Conservation (phyloP, 2,329 filamentous ascomycete species). For the Arthrocladium fulminans region DNA sequence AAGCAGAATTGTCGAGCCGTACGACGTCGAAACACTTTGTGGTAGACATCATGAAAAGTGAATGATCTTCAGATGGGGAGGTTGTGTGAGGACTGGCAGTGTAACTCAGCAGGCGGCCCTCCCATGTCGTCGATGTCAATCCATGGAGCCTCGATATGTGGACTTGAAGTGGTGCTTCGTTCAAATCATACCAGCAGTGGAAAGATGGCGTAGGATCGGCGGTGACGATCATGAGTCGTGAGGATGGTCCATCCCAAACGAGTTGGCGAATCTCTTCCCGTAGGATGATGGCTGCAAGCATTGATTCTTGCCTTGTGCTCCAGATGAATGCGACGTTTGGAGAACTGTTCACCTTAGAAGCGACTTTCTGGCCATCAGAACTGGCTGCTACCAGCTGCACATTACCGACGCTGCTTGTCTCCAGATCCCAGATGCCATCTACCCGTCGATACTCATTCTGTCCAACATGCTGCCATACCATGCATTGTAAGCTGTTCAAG, state of each 20-base stretch:
- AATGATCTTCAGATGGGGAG: not conserved
- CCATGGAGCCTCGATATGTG: not conserved
- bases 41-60: conserved; percentile 3
- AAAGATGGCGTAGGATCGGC: conserved; percentile 8
- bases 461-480: conserved; percentile 18
- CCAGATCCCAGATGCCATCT: conserved; percentile 10
- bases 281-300: conserved; percentile 14
- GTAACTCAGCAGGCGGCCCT: not conserved
- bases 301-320: conserved; percentile 7
- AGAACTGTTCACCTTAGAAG: conserved; percentile 11
- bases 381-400: conserved; percentile 14
- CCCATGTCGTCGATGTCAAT: not conserved
- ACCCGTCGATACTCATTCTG: not conserved
- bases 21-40: not conserved
- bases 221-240: conserved; percentile 17
- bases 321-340: conserved; percentile 17
- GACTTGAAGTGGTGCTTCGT: not conserved
- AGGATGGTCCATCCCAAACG: conserved; percentile 14
- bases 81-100: not conserved
- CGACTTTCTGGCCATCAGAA: conserved; percentile 12
- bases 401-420: conserved; percentile 13
- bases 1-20: not conserved
- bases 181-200: conserved; percentile 14
- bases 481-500: conserved; percentile 14
- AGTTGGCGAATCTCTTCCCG: conserved; percentile 13